Conservation (phyloP, 768 basidiomycete species). For the Steccherinum ochraceum region DNA sequence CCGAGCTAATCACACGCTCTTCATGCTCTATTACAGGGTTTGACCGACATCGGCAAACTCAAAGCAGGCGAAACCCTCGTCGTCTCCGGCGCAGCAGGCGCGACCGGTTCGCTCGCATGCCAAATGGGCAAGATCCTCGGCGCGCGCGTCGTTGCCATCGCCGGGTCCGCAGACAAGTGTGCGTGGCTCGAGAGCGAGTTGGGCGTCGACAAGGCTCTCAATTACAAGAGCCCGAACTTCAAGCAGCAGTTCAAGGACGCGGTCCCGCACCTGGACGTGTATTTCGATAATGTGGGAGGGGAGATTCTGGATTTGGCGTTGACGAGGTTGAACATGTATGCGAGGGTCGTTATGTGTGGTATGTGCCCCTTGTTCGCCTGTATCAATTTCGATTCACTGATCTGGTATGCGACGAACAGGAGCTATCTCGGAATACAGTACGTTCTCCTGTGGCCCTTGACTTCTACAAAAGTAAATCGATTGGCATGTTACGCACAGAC, state of each 20-base stretch:
- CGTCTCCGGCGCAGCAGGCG: constrained; percentile 87
- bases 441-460: too few species aligned
- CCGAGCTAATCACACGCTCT: too few species aligned
- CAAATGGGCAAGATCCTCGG: constrained; percentile 77
- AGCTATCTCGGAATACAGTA: constrained; percentile 82
- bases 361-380: constrained; percentile 18
- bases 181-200: constrained; percentile 79
- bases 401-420: constrained; percentile 37
- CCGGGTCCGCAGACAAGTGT: constrained; percentile 80
- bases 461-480: too few species aligned
- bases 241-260: constrained; percentile 59
- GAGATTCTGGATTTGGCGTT: constrained; percentile 79
- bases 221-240: constrained; percentile 82
- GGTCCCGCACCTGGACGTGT: constrained; percentile 71
- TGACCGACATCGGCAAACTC: constrained; percentile 73
- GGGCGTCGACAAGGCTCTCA: constrained; percentile 76
- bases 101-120: constrained; percentile 79
- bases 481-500: too few species aligned
- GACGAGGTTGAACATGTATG: constrained; percentile 66
- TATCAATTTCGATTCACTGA: too few species aligned
- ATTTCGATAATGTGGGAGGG: constrained; percentile 79
- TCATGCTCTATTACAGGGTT: constrained; percentile 57
- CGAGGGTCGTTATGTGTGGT: constrained; percentile 82
- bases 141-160: constrained; percentile 83
- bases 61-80: constrained; percentile 83